These are phyloP conservation scores for Acacia crassicarpa DNA, from an alignment of 306 rosid species.

Conservation along the genomic window DNA sequence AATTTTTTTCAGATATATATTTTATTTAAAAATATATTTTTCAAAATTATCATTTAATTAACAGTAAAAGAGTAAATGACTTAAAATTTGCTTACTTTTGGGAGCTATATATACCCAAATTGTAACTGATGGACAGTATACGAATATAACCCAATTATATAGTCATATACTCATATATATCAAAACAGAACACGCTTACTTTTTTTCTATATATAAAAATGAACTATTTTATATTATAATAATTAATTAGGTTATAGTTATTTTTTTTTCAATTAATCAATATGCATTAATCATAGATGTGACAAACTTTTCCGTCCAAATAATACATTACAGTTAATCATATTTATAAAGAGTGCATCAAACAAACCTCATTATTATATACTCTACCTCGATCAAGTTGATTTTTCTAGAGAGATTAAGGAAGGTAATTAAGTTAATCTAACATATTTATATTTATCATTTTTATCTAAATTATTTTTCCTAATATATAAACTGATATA, in stretches of 20 bases:
- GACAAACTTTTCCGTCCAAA: background rate
- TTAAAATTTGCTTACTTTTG: background rate
- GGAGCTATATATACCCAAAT: too few relatives aligned
- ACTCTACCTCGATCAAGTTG: too few relatives aligned
- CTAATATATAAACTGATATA: too few relatives aligned
- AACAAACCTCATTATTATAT: background rate
- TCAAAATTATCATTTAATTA: background rate
- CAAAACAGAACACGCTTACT: background rate
- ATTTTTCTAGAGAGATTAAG: too few relatives aligned
- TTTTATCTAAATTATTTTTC: too few relatives aligned
- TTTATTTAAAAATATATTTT: background rate
- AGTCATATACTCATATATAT: too few relatives aligned
- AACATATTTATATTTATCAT: too few relatives aligned
- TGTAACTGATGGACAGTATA: too few relatives aligned
- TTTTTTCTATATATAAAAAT: background rate
- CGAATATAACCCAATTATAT: too few relatives aligned
- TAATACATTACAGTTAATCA: background rate
- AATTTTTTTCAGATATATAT: background rate
- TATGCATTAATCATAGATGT: background rate
- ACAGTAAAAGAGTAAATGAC: background rate
- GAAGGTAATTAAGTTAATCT: too few relatives aligned
- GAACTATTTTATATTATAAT: too few relatives aligned
- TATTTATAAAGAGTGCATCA: background rate
- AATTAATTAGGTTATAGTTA: background rate
- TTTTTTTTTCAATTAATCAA: too few relatives aligned